Evolutionary conservation across 2,329 filamentous ascomycete genomes (phyloP).

Genomic region (Gnomoniopsis sp.): DNA sequence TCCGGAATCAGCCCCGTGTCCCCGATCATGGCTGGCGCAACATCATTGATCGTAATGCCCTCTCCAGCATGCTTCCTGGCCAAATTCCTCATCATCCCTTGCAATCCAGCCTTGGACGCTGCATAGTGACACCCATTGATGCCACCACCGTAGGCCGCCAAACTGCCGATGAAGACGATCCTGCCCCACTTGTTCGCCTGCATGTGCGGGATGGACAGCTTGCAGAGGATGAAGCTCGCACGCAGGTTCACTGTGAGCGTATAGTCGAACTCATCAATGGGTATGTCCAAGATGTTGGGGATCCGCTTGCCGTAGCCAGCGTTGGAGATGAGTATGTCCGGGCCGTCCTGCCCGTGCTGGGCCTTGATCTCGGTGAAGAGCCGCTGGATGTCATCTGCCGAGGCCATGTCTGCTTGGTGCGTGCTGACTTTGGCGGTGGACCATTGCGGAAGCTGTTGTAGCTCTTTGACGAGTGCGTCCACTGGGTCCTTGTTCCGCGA

Average conservation of each 20-base stretch:
- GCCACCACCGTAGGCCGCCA: slow-evolving; percentile 60
- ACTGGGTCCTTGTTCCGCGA: slow-evolving; percentile 47
- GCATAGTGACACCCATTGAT: slow-evolving; percentile 62
- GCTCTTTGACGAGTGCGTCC: slow-evolving; percentile 38
- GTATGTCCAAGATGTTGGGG: slow-evolving; percentile 52
- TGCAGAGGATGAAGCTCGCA: slow-evolving; percentile 59
- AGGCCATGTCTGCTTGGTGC: slow-evolving; percentile 57
- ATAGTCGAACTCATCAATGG: slow-evolving; percentile 61
- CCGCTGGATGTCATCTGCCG: slow-evolving; percentile 46
- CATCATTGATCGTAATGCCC: slow-evolving; percentile 64
- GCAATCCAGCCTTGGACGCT: slow-evolving; percentile 59
- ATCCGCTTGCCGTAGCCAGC: slow-evolving; percentile 65
- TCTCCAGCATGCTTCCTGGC: slow-evolving; percentile 54
- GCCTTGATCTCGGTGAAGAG: slow-evolving; percentile 53
- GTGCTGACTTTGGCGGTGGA: slow-evolving; percentile 41
- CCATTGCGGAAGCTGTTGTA: slow-evolving; percentile 31
- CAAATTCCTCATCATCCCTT: slow-evolving; percentile 64
- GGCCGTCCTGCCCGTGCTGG: slow-evolving; percentile 46
- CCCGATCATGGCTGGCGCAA: slow-evolving; percentile 68
- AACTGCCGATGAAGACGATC: slow-evolving; percentile 61
- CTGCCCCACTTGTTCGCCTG: slow-evolving; percentile 57
- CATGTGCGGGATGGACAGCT: slow-evolving; percentile 60
- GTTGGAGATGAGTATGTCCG: slow-evolving; percentile 64
- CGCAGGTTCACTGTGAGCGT: slow-evolving; percentile 60
- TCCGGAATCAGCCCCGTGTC: slow-evolving; percentile 61